phyloP scores from a whole-genome alignment of 148 eudicot species.

The Camellia japonica region DNA sequence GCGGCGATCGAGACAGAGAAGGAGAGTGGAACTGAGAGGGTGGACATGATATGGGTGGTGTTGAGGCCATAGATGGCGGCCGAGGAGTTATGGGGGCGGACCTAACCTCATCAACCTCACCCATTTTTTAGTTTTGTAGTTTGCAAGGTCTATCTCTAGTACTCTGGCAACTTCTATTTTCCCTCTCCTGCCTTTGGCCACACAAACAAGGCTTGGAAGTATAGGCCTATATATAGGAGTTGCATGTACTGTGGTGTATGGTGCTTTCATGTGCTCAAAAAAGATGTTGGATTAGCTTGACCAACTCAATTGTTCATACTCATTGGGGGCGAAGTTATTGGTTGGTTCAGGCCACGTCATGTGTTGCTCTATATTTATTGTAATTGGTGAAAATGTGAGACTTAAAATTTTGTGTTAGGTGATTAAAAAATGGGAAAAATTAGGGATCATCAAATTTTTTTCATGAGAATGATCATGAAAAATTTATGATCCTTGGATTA shows the following conservation, averaged over 20 bases:
- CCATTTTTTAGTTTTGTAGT: slow-evolving; percentile 21
- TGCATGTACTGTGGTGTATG: neutral
- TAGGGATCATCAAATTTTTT: too few species aligned
- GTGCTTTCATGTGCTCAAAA: too few species aligned
- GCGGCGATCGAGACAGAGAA: slow-evolving; percentile 80
- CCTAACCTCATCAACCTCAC: slow-evolving; percentile 30
- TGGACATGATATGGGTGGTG: slow-evolving; percentile 40
- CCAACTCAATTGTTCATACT: too few species aligned
- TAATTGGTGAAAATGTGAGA: too few species aligned
- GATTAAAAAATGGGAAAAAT: too few species aligned
- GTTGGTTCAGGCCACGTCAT: too few species aligned
- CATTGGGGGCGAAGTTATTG: too few species aligned
- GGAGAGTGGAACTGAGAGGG: slow-evolving; percentile 79
- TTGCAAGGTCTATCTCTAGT: neutral
- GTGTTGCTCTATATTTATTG: too few species aligned
- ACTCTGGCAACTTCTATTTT: neutral
- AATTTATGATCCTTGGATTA: too few species aligned
- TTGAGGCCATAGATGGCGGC: slow-evolving; percentile 26
- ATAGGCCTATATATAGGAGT: neutral
- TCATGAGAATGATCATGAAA: too few species aligned
- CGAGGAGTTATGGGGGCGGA: slow-evolving; percentile 77
- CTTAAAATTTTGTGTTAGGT: too few species aligned
- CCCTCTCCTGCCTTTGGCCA: slow-evolving; percentile 1
- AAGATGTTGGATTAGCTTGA: too few species aligned
- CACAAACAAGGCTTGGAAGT: neutral